Conservation (phyloP, 2,329 filamentous ascomycete species). For the Dendryphion nanum region DNA sequence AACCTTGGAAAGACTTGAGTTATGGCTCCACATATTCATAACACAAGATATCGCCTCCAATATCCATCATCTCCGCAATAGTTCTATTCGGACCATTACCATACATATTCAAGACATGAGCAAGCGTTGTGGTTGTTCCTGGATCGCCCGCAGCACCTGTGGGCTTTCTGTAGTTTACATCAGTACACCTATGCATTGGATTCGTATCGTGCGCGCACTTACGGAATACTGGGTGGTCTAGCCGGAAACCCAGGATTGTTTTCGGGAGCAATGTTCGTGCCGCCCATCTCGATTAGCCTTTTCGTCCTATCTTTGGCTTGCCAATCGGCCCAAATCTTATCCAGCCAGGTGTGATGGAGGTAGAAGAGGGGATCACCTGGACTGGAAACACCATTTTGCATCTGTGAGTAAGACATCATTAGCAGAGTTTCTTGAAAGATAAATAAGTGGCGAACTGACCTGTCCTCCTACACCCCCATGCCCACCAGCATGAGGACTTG, state of each 20-base stretch:
- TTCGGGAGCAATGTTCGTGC: conserved; percentile 6
- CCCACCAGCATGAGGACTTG: conserved; percentile 9
- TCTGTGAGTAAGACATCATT: conserved; percentile 8
- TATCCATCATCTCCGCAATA: conserved; percentile 20
- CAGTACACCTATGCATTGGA: not conserved
- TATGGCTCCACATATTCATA: conserved; percentile 17
- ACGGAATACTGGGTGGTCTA: conserved; percentile 7
- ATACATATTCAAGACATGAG: conserved; percentile 16
- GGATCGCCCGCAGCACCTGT: conserved; percentile 12
- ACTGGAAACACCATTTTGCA: conserved; percentile 13
- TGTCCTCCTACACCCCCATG: conserved; percentile 18
- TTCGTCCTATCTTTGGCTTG: conserved; percentile 7
- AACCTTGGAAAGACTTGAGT: too few relatives aligned
- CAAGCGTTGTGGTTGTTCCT: conserved; percentile 14
- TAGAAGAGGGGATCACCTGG: conserved; percentile 24
- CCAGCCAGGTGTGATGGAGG: conserved; percentile 20
- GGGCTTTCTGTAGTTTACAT: not conserved
- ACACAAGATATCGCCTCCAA: conserved; percentile 12
- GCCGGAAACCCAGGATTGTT: conserved; percentile 5
- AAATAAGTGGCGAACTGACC: conserved; percentile 4
- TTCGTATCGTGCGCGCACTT: conserved; percentile 2
- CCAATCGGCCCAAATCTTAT: conserved; percentile 23
- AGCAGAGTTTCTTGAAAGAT: not conserved
- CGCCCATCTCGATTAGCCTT: conserved; percentile 12
- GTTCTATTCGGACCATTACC: conserved; percentile 13